Evolutionary conservation across 495 filamentous ascomycete genomes (phyloP).

Genomic region (Aspergillus cavernicola): DNA sequence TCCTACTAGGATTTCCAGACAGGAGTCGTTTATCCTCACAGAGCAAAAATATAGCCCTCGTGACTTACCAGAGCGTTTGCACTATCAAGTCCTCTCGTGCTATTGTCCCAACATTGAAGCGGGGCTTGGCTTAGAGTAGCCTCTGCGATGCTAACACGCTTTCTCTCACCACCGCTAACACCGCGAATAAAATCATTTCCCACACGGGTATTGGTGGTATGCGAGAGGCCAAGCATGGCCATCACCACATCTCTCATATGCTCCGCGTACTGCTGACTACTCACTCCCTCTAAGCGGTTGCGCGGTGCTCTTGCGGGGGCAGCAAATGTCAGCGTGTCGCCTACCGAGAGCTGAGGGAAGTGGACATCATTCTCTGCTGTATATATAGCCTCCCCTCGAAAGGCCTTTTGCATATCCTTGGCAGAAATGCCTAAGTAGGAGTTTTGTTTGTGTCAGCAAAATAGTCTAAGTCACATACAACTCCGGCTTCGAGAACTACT

Average conservation of each 20-base stretch:
- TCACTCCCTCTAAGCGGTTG: not conserved
- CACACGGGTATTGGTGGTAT: constrained; percentile 49
- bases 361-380: constrained; percentile 52
- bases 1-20: too few relatives aligned
- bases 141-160: constrained; percentile 54
- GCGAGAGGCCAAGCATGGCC: constrained; percentile 54
- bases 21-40: too few relatives aligned
- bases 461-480: constrained; percentile 42
- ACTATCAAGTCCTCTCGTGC: constrained; percentile 76
- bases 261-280: constrained; percentile 24
- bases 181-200: constrained; percentile 52
- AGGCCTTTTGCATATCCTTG: constrained; percentile 56
- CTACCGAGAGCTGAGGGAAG: constrained; percentile 4
- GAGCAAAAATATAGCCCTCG: constrained; percentile 23
- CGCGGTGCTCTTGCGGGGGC: not conserved
- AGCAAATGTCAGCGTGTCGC: not conserved
- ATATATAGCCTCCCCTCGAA: constrained; percentile 63
- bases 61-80: constrained; percentile 68
- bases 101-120: constrained; percentile 78
- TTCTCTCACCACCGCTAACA: constrained; percentile 77
- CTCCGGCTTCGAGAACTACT: not conserved
- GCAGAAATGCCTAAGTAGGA: constrained; percentile 55
- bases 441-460: too few relatives aligned
- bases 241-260: constrained; percentile 52
- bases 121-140: constrained; percentile 65